Conservation (phyloP, 257 asterid species). For the Solanum habrochaites region DNA sequence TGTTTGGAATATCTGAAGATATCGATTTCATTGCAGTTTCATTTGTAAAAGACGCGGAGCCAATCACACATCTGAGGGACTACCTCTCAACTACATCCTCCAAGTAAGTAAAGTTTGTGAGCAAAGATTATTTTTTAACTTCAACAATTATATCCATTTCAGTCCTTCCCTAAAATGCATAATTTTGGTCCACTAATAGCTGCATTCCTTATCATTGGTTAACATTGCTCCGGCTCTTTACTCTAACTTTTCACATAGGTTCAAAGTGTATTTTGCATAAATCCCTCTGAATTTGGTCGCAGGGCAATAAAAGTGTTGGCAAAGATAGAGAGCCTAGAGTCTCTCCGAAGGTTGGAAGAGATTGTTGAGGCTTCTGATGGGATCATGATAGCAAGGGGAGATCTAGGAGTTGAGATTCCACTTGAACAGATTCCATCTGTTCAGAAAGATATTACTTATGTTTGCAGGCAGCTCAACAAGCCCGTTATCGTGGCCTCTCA, state of each 20-base stretch:
- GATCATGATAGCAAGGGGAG: constrained; percentile 92
- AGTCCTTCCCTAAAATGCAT: neutral
- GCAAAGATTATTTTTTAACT: neutral
- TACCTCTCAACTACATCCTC: constrained; percentile 43
- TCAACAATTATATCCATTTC: neutral
- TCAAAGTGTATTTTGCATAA: neutral
- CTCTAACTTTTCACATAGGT: neutral
- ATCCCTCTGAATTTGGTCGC: neutral
- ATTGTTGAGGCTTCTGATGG: constrained; percentile 73
- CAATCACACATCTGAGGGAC: constrained; percentile 47
- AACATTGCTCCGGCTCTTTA: neutral
- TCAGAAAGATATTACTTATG: constrained; percentile 44
- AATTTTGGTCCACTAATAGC: neutral
- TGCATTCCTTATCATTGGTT: neutral
- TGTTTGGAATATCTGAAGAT: constrained; percentile 70
- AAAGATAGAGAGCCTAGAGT: constrained; percentile 66
- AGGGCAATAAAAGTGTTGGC: constrained; percentile 68
- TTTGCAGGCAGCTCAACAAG: constrained; percentile 72
- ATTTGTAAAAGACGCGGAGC: constrained; percentile 62
- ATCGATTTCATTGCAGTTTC: constrained; percentile 78
- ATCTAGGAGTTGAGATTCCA: constrained; percentile 86
- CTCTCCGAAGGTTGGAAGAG: constrained; percentile 54
- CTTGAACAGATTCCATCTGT: constrained; percentile 74
- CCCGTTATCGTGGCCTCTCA: constrained; percentile 85
- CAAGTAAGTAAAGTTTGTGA: constrained; percentile 22